Percentiles rank a stretch among this genome's conserved stretches.
Evolutionary conservation across 495 filamentous ascomycete genomes (phyloP).

Genomic region (Rhizodiscina lignyota): DNA sequence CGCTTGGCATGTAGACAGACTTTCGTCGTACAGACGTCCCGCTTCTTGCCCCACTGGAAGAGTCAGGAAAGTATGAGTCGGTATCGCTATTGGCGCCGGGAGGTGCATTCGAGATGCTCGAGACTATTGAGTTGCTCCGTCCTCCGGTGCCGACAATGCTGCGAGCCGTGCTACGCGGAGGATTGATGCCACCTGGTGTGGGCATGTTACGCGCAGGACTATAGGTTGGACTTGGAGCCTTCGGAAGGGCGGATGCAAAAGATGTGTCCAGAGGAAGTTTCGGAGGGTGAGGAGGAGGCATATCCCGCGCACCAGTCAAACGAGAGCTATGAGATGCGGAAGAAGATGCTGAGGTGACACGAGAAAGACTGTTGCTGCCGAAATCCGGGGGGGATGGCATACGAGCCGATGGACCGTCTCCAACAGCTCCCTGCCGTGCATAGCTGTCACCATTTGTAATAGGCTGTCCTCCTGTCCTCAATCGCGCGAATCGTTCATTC

Average conservation of each 20-base stretch:
- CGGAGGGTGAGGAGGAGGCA: conserved; percentile 37
- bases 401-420: conserved; percentile 11
- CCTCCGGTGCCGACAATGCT: conserved; percentile 23
- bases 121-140: conserved; percentile 14
- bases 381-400: conserved; percentile 23
- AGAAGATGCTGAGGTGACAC: neutral
- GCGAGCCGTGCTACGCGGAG: conserved; percentile 26
- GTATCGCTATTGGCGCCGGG: conserved; percentile 12
- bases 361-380: too few relatives aligned
- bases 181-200: conserved; percentile 32
- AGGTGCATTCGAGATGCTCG: conserved; percentile 9
- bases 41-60: conserved; percentile 1
- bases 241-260: conserved; percentile 43
- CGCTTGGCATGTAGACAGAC: conserved; percentile 35
- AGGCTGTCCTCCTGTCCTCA: conserved; percentile 35
- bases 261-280: conserved; percentile 37
- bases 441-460: conserved; percentile 30
- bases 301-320: conserved; percentile 39
- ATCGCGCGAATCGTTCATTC: conserved; percentile 38
- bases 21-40: conserved; percentile 9
- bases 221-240: conserved; percentile 71
- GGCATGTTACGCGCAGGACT: conserved; percentile 48
- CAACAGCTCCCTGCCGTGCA: conserved; percentile 5
- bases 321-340: neutral
- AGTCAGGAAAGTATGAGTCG: conserved; percentile 19